Percentiles rank a stretch among this genome's conserved stretches.
phyloP scores from a whole-genome alignment of 148 eudicot genomes.

The Heliamphora exappendiculata region DNA sequence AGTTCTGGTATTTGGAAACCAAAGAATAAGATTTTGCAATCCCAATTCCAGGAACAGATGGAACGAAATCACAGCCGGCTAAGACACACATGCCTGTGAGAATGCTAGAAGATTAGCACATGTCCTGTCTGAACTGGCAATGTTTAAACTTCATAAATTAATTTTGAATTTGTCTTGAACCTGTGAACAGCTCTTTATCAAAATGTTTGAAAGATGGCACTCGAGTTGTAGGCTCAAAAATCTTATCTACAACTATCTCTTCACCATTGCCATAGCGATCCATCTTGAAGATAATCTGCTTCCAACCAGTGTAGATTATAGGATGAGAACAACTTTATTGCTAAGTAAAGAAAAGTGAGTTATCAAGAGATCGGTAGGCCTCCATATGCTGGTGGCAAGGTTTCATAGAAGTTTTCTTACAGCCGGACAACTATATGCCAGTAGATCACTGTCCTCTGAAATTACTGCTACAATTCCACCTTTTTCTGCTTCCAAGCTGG shows the following conservation, averaged over 20 bases:
- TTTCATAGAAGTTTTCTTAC: slow-evolving; percentile 42
- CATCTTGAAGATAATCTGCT: slow-evolving; percentile 78
- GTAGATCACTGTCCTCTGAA: slow-evolving; percentile 77
- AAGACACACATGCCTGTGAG: slow-evolving; percentile 76
- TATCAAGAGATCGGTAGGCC: background rate
- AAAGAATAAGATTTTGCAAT: slow-evolving; percentile 59
- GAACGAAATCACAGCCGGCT: slow-evolving; percentile 89
- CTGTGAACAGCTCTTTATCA: slow-evolving; percentile 46
- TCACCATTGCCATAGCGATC: slow-evolving; percentile 70
- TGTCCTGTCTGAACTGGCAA: background rate
- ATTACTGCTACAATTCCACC: slow-evolving; percentile 69
- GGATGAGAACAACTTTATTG: background rate
- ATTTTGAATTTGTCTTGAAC: slow-evolving; percentile 9
- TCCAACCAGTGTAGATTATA: slow-evolving; percentile 10
- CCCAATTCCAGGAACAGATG: slow-evolving; percentile 84
- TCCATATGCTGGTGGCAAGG: background rate
- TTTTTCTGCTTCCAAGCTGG: slow-evolving; percentile 42
- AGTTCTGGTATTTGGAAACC: slow-evolving; percentile 64
- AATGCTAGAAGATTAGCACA: background rate
- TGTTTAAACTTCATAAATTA: background rate
- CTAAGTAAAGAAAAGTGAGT: background rate
- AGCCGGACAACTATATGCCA: slow-evolving; percentile 77
- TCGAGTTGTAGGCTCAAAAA: slow-evolving; percentile 32
- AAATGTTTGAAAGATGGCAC: slow-evolving; percentile 61
- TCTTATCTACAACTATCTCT: slow-evolving; percentile 55